Base-by-base conservation (phyloP, 768 basidiomycete species). In the Tricholoma furcatifolium region DNA sequence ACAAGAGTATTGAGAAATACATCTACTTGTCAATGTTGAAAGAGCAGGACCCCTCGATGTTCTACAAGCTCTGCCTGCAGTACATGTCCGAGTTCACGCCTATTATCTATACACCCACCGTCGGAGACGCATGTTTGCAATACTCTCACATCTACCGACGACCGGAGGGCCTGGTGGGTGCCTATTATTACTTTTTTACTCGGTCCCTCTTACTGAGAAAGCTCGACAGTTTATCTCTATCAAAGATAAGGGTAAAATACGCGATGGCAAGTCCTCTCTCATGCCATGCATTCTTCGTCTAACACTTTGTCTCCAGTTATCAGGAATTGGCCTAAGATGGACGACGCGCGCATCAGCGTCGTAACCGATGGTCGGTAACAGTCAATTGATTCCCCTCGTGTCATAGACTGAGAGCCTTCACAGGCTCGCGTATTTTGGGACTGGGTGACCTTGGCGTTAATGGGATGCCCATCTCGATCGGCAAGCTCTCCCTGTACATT, bases 401-500 rank as follows among this genome's bases (percentile, higher is more conserved):
- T 2, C 34, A 69, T 51, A 71, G 67, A 54, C 60, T 58, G 36
- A 57, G 4, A 24, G 10, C 14, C 23, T 65, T 23, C 58, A 20
- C 58, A 83, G 91, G 88, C 32, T 91, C 89, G 15, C 85, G 94
- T 43, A 94, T 96, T 61, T 80, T 97, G 32, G 94, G 94, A 52
- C 72, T 97, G 17, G 94, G 90, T 14, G 89, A 90, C 62, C 81
- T 91, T 39, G 88, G 89, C 32, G 79, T 88, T 27, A 91, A 91
- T 63, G 88, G 88, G 11, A 90, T 91, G 88, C 86, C 87, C 0
- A 93, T 96, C 60, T 83, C 89, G 7, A 87, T 94, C 46, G 94
- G 94, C n/a, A 96, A 97, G 70, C 77, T 98, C 6, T 91, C 89
- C 15, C 79, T 97, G 15, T 96, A 95, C 65, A 78, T 93, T 51